A percentile compares a stretch with the other conserved stretches of the same genome.
These are phyloP conservation scores for Pueraria montana DNA, from an alignment of 306 rosid genomes.

Conservation along the genomic window DNA sequence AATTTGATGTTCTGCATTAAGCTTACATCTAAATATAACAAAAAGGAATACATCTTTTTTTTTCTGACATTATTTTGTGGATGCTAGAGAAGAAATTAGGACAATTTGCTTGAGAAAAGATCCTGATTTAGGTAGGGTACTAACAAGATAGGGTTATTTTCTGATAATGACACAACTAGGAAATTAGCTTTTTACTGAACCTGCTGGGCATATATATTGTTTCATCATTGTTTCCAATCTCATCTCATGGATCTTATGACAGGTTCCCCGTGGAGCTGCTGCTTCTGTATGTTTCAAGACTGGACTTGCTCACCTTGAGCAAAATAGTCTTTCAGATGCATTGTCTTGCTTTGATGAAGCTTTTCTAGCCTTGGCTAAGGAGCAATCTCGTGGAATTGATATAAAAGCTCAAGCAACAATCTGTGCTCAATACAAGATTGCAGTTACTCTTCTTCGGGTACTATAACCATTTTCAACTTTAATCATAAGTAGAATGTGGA, in stretches of 20 bases:
- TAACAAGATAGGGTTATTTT: constrained; percentile 18
- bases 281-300: constrained; percentile 93
- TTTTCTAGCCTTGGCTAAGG: constrained; percentile 95
- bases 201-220: neutral
- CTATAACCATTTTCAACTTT: constrained; percentile 34
- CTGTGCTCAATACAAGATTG: constrained; percentile 96
- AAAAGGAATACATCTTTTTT: constrained; percentile 23
- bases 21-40: constrained; percentile 15
- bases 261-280: constrained; percentile 98
- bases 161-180: constrained; percentile 9
- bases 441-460: constrained; percentile 97
- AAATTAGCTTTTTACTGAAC: constrained; percentile 21
- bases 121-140: constrained; percentile 11
- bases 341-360: constrained; percentile 96
- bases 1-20: constrained; percentile 32
- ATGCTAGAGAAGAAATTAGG: constrained; percentile 29
- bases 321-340: constrained; percentile 92
- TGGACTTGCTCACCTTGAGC: constrained; percentile 96
- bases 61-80: neutral
- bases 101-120: constrained; percentile 32
- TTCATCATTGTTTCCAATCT: constrained; percentile 27
- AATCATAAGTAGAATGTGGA: constrained; percentile 22
- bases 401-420: constrained; percentile 98
- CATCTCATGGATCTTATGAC: constrained; percentile 45
- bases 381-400: constrained; percentile 96